Conservation (phyloP, 257 asterid genomes). For the Solanum microdontum region DNA sequence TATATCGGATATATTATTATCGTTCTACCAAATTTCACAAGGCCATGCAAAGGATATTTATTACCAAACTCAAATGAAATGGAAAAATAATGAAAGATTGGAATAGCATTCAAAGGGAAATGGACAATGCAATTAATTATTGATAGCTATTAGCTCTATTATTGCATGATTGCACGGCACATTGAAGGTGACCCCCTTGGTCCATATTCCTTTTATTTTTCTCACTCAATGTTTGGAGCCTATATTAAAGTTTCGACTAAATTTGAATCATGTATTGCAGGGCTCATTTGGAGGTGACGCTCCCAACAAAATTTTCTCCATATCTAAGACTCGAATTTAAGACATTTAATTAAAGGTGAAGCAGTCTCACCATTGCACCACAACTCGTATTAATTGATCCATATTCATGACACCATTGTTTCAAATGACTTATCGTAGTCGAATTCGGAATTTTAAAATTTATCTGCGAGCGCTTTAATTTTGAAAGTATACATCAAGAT, state of each 20-base stretch:
- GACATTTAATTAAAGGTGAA: neutral
- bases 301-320: neutral
- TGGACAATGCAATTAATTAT: neutral
- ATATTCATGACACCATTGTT: neutral
- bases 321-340: no score
- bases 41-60: neutral
- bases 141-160: neutral
- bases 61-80: neutral
- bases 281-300: neutral
- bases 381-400: no score
- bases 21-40: neutral
- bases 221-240: accelerated
- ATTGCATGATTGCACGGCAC: neutral
- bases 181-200: neutral
- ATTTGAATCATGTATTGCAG: no score
- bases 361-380: no score
- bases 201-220: neutral
- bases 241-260: no score
- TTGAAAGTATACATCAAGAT: neutral
- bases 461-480: neutral
- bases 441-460: neutral
- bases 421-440: neutral
- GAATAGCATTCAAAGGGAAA: neutral
- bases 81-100: neutral
- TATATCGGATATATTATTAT: neutral